Base-by-base conservation (phyloP, 2,329 filamentous ascomycete species). In the Harringtonia lauricola region DNA sequence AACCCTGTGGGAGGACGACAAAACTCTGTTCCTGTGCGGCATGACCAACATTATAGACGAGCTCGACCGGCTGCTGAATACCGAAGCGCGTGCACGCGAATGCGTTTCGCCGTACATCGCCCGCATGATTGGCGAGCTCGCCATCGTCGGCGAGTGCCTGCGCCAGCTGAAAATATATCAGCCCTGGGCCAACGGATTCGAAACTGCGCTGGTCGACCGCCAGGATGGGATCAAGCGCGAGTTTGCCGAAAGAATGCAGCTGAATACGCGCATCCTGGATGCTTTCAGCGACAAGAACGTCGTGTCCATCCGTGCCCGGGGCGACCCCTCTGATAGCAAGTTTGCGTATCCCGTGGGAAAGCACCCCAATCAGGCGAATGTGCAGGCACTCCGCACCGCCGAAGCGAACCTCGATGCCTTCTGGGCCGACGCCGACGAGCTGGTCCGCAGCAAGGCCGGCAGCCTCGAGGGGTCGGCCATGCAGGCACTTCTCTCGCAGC, bases 341-440 rank as follows among this genome's bases (percentile, higher is more conserved):
- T 74, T 77, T 44, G 45, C 48, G 2, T 68, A 69, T 45, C 65
- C 65, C 0, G 47, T 57, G 6, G 60, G 67, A 3, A 73, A 70
- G 49, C 65, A 61, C 10, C 62, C 63, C 2, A 74, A 59, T 2
- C 62, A 61, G 42, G 63, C 66, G 13, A 75, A 63, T 17, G 59
- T 67, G 0, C 60, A 65, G 6, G 53, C 55, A 0, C 60, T 77
- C 55, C 62, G 64, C 10, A 49, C 37, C 2, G 70, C 73, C 1
- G 73, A 79, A 54, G 22, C 35, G 0, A 59, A 64, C 22, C 58
- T 78, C 5, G 71, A 75, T 49, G 44, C 38, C 0, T 68, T 74
- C 45, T 75, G 70, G 71, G 45, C 41, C 2, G 52, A 43, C 0
- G 44, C 65, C 24, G 64, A 69, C 43, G 24, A 31, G 19, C 21